These are phyloP conservation scores for Corylus avellana DNA, from an alignment of 306 rosid genomes.

Conservation along the genomic window DNA sequence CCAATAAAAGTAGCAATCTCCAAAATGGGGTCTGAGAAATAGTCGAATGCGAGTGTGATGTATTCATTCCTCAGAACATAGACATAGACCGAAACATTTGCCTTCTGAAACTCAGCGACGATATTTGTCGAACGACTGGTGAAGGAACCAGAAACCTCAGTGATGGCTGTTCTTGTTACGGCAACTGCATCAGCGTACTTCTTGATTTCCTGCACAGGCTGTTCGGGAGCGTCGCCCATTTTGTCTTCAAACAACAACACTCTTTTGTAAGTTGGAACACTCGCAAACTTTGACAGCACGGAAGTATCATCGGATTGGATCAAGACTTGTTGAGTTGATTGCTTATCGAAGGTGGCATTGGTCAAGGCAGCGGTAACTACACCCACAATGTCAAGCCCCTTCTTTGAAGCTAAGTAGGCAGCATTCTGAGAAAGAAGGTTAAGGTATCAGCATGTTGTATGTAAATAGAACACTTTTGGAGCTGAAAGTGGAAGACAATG, in stretches of 20 bases:
- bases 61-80: constrained; percentile 64
- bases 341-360: constrained; percentile 75
- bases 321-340: constrained; percentile 60
- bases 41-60: constrained; percentile 62
- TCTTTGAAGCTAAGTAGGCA: constrained; percentile 72
- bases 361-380: constrained; percentile 49
- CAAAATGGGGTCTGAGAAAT: constrained; percentile 56
- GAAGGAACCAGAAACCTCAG: constrained; percentile 23
- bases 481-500: neutral
- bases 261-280: constrained; percentile 51
- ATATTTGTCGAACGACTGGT: constrained; percentile 40
- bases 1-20: constrained; percentile 66
- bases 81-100: constrained; percentile 58
- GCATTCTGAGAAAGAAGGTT: constrained; percentile 63
- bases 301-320: constrained; percentile 84
- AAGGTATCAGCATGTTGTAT: neutral
- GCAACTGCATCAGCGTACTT: constrained; percentile 67
- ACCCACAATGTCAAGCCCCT: constrained; percentile 70
- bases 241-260: constrained; percentile 38
- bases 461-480: neutral
- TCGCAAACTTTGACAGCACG: constrained; percentile 67
- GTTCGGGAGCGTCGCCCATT: constrained; percentile 43
- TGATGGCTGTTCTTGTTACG: constrained; percentile 31
- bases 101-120: constrained; percentile 54
- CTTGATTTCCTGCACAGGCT: constrained; percentile 61